These are phyloP conservation scores for Asterochloris erici DNA, from an alignment of 139 green algal genomes.

Conservation along the genomic window DNA sequence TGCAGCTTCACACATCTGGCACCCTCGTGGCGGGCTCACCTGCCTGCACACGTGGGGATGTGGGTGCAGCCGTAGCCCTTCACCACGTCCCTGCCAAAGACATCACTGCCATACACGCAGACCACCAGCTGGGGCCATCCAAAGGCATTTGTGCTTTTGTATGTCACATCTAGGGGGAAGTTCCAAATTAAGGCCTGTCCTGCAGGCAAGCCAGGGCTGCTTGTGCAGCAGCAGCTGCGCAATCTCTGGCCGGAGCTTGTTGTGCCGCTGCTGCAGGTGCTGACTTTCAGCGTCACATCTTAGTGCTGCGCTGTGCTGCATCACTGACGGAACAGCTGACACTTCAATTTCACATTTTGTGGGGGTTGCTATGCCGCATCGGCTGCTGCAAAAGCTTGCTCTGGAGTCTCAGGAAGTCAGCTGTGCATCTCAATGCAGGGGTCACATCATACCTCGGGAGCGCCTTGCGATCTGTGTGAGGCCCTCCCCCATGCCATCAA, in stretches of 20 bases:
- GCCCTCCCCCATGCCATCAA: slow-evolving; percentile 74
- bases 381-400: too few species aligned
- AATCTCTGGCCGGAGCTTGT: too few species aligned
- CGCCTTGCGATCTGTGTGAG: slow-evolving; percentile 68
- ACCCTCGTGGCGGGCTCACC: slow-evolving; percentile 24
- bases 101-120: slow-evolving; percentile 72
- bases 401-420: too few species aligned
- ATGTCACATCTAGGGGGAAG: slow-evolving; percentile 75
- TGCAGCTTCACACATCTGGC: too few species aligned
- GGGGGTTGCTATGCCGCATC: too few species aligned
- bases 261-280: too few species aligned
- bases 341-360: too few species aligned
- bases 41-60: slow-evolving; percentile 61
- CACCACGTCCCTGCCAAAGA: slow-evolving; percentile 67
- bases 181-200: slow-evolving; percentile 69
- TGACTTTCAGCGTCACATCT: too few species aligned
- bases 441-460: too few species aligned
- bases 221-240: slow-evolving; percentile 17
- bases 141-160: slow-evolving; percentile 73
- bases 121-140: slow-evolving; percentile 79
- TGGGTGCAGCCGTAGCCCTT: slow-evolving; percentile 76
- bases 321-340: too few species aligned
- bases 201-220: slow-evolving; percentile 11
- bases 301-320: too few species aligned
- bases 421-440: too few species aligned